phyloP scores from a whole-genome alignment of 1,284 basidiomycete genomes.

The Ceratorhiza oryzae-sativae region DNA sequence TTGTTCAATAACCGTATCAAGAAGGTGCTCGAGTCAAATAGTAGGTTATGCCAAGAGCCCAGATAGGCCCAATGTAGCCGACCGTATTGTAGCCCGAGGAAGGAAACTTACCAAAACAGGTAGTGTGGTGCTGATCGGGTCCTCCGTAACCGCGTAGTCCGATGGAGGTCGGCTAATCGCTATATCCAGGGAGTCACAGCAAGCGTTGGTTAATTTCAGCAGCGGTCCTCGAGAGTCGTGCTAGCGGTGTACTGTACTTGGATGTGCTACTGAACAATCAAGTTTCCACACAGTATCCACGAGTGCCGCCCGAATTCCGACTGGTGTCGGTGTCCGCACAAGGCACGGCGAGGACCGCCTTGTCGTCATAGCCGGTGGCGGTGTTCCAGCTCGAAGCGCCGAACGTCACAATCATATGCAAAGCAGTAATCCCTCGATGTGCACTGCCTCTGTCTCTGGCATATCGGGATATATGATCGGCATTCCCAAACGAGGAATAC shows the following conservation, averaged over 20 bases:
- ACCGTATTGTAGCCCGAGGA: neutral
- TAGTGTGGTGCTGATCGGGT: neutral
- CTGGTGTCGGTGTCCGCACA: neutral
- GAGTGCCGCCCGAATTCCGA: neutral
- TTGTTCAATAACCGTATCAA: neutral
- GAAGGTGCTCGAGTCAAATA: neutral
- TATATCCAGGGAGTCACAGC: neutral
- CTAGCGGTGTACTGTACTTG: neutral
- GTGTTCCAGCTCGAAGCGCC: too few relatives aligned
- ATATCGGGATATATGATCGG: neutral
- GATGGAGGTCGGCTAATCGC: neutral
- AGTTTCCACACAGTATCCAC: too few relatives aligned
- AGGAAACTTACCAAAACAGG: constrained; percentile 17
- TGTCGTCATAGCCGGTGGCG: neutral
- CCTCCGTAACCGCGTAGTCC: neutral
- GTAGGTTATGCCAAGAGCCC: neutral
- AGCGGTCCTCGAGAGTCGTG: neutral
- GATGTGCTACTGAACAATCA: too few relatives aligned
- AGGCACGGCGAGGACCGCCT: neutral
- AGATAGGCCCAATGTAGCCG: neutral
- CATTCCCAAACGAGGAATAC: neutral
- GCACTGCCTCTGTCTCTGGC: neutral
- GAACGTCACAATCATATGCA: too few relatives aligned
- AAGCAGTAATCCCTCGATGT: too few relatives aligned
- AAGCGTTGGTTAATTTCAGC: neutral